phyloP scores from a whole-genome alignment of 2,329 filamentous ascomycete genomes.

The Aspergillus puulaauensis region DNA sequence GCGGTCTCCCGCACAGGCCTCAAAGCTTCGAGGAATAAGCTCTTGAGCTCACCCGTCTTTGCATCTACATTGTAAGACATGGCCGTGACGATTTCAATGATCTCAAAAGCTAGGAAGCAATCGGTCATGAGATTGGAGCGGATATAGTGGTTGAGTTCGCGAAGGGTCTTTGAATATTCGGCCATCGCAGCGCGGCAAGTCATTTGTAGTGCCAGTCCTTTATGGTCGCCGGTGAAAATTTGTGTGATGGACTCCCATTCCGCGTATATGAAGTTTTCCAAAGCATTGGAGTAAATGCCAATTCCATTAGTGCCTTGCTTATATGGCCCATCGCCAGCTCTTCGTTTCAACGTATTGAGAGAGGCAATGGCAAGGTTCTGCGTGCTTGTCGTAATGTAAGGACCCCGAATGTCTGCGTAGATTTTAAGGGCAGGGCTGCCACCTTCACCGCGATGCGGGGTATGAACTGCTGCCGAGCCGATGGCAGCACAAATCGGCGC shows the following conservation, averaged over 20 bases:
- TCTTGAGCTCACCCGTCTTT: conserved; percentile 81
- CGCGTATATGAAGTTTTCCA: conserved; percentile 82
- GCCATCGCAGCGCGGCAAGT: conserved; percentile 76
- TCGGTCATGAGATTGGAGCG: conserved; percentile 83
- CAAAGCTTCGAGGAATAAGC: conserved; percentile 76
- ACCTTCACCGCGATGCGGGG: conserved; percentile 49
- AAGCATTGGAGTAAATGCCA: conserved; percentile 78
- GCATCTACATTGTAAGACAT: conserved; percentile 77
- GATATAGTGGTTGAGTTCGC: conserved; percentile 87
- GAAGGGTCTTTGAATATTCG: conserved; percentile 80
- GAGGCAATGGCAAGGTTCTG: conserved; percentile 86
- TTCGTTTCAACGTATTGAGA: conserved; percentile 76
- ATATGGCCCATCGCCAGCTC: conserved; percentile 76
- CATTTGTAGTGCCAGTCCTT: conserved; percentile 73
- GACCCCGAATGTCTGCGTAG: conserved; percentile 81
- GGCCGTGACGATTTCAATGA: conserved; percentile 82
- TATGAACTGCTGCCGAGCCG: conserved; percentile 58
- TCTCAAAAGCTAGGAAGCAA: conserved; percentile 92
- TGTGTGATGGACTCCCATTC: conserved; percentile 90
- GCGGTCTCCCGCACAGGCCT: conserved; percentile 91
- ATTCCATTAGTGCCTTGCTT: conserved; percentile 87
- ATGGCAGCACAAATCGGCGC: conserved; percentile 78
- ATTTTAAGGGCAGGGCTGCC: conserved; percentile 75
- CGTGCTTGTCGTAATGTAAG: conserved; percentile 79
- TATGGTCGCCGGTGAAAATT: conserved; percentile 83